Evolutionary conservation across 805 yeast species (phyloP).

Genomic region (Wickerhamomyces sydowiorum): DNA sequence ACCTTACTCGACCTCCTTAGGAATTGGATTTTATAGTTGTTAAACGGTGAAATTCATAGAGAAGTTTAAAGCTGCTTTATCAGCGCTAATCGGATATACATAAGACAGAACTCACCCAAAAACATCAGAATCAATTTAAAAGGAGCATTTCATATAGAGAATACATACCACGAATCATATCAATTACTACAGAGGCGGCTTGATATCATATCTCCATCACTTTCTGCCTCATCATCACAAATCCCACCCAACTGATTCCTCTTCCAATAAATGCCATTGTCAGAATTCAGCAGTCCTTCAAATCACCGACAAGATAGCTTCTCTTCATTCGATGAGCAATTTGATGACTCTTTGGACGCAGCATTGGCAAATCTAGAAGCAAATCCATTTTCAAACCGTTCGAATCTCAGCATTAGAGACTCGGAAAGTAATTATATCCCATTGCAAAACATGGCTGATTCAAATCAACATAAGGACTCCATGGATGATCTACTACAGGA

Average conservation of each 20-base stretch:
- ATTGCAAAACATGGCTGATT: slow-evolving; percentile 21
- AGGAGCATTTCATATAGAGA: no score
- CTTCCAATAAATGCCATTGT: slow-evolving; percentile 13
- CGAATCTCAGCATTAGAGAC: slow-evolving; percentile 23
- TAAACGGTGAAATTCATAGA: neutral
- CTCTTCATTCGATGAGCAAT: slow-evolving; percentile 52
- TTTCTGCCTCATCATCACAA: no score
- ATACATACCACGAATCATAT: no score
- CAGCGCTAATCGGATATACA: neutral
- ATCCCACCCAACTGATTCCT: no score
- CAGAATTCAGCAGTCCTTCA: slow-evolving; percentile 11
- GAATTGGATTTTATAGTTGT: no score
- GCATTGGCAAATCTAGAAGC: slow-evolving; percentile 51
- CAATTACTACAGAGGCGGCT: no score
- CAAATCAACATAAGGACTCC: slow-evolving; percentile 19
- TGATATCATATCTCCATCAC: no score
- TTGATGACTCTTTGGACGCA: slow-evolving; percentile 60
- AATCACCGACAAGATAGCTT: slow-evolving; percentile 23
- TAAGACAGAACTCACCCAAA: neutral
- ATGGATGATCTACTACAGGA: slow-evolving; percentile 17
- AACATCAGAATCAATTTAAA: neutral
- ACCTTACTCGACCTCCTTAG: no score
- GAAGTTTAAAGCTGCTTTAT: neutral
- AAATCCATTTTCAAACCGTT: slow-evolving; percentile 25
- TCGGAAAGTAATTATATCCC: slow-evolving; percentile 28